Conservation (phyloP, 1,284 basidiomycete species). For the Tylopilus orsonianus region DNA sequence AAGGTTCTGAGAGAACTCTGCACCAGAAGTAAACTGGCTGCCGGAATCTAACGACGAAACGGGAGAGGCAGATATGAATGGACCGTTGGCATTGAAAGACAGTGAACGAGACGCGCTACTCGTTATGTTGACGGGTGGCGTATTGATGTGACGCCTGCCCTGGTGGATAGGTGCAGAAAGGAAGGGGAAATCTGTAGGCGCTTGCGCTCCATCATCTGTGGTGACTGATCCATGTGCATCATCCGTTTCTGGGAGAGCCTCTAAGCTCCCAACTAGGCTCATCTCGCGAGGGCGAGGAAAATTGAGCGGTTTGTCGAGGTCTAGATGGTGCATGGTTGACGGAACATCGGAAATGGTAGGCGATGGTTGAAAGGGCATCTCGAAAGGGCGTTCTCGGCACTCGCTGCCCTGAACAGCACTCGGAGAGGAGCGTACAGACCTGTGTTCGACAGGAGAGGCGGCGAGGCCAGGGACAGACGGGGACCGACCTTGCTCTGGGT, state of each 20-base stretch:
- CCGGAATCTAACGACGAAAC: slow-evolving; percentile 75
- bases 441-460: slow-evolving; percentile 60
- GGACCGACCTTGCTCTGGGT: slow-evolving; percentile 53
- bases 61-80: slow-evolving; percentile 64
- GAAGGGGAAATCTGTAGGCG: slow-evolving; percentile 36
- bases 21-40: slow-evolving; percentile 53
- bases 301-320: slow-evolving; percentile 45
- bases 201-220: slow-evolving; percentile 28
- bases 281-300: slow-evolving; percentile 47
- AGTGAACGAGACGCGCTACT: slow-evolving; percentile 29
- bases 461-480: slow-evolving; percentile 56
- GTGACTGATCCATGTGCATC: slow-evolving; percentile 37
- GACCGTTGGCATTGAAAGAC: slow-evolving; percentile 43
- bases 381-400: slow-evolving; percentile 21
- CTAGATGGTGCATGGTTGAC: slow-evolving; percentile 47
- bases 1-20: slow-evolving; percentile 48
- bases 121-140: slow-evolving; percentile 32
- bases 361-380: slow-evolving; percentile 33
- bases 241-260: slow-evolving; percentile 55
- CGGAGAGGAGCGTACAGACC: slow-evolving; percentile 68
- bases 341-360: slow-evolving; percentile 42
- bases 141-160: slow-evolving; percentile 23
- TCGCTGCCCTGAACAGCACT: slow-evolving; percentile 50
- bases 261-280: slow-evolving; percentile 51
- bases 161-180: slow-evolving; percentile 35